These are phyloP conservation scores for Zasmidium cellare DNA, from an alignment of 2,329 filamentous ascomycete species.

Conservation along the genomic window DNA sequence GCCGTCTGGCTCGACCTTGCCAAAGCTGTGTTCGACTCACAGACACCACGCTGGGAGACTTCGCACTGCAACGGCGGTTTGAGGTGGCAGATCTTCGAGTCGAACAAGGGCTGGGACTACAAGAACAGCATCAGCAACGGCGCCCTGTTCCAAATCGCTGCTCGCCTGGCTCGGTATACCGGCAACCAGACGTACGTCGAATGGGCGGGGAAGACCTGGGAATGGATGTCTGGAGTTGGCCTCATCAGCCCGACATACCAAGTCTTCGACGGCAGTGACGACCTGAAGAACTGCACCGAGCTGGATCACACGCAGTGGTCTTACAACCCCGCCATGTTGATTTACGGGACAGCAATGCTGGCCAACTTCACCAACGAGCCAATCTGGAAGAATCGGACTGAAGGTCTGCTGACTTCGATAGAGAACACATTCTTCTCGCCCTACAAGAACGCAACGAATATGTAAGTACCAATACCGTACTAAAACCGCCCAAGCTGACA, in stretches of 20 bases:
- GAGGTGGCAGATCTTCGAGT: conserved; percentile 82
- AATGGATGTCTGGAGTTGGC: conserved; percentile 52
- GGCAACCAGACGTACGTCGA: conserved; percentile 75
- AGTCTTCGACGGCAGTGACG: conserved; percentile 58
- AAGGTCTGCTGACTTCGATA: conserved; percentile 59
- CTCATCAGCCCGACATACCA: conserved; percentile 52
- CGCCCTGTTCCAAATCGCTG: conserved; percentile 58
- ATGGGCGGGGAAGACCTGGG: conserved; percentile 71
- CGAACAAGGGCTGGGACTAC: conserved; percentile 66
- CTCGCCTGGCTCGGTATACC: conserved; percentile 75
- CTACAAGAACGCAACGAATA: conserved; percentile 47
- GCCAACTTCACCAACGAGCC: conserved; percentile 51
- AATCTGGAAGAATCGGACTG: conserved; percentile 59
- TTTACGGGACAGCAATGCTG: conserved; percentile 58
- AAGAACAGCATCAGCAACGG: conserved; percentile 62
- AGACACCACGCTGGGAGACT: conserved; percentile 69
- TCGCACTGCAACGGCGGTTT: conserved; percentile 70
- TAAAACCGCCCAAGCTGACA: conserved; percentile 5
- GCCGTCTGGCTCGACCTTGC: conserved; percentile 73
- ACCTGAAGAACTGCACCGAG: conserved; percentile 51
- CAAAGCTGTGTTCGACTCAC: conserved; percentile 79
- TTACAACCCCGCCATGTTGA: conserved; percentile 58
- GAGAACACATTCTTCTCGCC: conserved; percentile 56
- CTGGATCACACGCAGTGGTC: conserved; percentile 57
- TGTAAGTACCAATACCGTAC: conserved; percentile 35